Base-by-base conservation (phyloP, 495 filamentous ascomycete species). In the Tetracladium setigerum region DNA sequence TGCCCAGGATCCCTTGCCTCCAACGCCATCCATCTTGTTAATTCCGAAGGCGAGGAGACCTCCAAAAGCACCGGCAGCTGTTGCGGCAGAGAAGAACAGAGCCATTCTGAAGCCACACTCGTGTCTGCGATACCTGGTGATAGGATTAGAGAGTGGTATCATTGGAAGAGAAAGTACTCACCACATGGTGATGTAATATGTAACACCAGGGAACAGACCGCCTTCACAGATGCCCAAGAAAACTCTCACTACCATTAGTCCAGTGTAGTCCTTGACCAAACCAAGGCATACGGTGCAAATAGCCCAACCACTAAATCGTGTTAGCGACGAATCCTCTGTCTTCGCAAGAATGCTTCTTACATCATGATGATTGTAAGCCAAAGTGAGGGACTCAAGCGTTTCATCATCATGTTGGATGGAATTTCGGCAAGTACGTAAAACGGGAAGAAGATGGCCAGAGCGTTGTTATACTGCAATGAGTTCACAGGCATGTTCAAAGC, bases 161-260 rank as follows among this genome's bases (percentile, higher is more conserved):
- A 37, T 14, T 37, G 9, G 34, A 37, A 10, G n/a, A 10, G 10
- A n/a, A 14, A n/a, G 22, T 19, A 41, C 14, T 12, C 39, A 89
- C 85, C 85, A 89, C 58, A 81, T 83, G 1, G 81, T 84, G 11
- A 91, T 74, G 58, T 86, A 87, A 57, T 87, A 89, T 41, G 79
- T 82, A 7, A 87, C 62, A 62, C 79, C 79, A n/a, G 79, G 79
- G 52, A 82, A 74, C 40, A 83, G 65, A 13, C 79, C 80, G 47
- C 77, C 75, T 56, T 86, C 82, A 41, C 78, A 78, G 5, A 78
- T 9, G 24, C 83, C 83, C n/a, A 86, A 67, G 2, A 84, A 59
- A 30, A 78, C 73, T 10, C 83, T 69, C 22, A 73, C 71, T 8
- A 68, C 70, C 14, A 81, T 69, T 32, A 87, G 75, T 6, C 72